Evolutionary conservation across 1,139 yeast species (phyloP), one percentile per base, ranked within the genome.

Genomic region (Candida mesenterica): DNA sequence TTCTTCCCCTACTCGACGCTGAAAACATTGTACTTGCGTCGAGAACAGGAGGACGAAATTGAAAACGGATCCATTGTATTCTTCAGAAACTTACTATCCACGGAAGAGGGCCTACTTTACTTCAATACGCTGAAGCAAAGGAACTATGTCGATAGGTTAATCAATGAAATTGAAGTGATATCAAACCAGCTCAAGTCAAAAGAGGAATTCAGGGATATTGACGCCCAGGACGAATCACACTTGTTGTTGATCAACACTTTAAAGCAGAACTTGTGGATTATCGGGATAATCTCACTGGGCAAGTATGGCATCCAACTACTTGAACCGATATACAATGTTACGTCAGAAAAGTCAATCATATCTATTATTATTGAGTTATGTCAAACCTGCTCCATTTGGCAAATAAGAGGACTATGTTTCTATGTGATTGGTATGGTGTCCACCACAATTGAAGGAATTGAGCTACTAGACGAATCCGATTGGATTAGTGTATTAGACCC

Each of bases 181-280:
- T 42, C 59, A 2, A 23, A 32, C 13, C 46, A 50, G 26, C 35
- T 57, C 9, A 42, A 43, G 17, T 14, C 38, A 1, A 41, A 43
- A 9, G 55, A 50, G 5, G 53, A 44, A 10, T 30, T 27, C 10
- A 28, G 15, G 4, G 43, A 40, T 6, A 15, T 32, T 8, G 42
- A 40, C 8, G 23, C 28, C 7, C 36, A 30, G 5, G 39, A 41
- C 5, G 30, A 30, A 4, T 28, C 33, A 4, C 45, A 43, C 7
- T 44, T 42, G 4, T 37, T 34, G 25, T 33, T 45, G 26, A 30
- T 55, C 13, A 48, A 40, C 13, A 72, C 70, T 36, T 57, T 89
- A 18, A 87, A 86, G 51, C 88, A 90, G 12, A 77, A 84, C 32
- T 53, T 90, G 32, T 92, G 97, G 97, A 83, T 95, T 3, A 69